Base-by-base conservation (phyloP, 164 flowering plant genomes). In the Piper longum region DNA sequence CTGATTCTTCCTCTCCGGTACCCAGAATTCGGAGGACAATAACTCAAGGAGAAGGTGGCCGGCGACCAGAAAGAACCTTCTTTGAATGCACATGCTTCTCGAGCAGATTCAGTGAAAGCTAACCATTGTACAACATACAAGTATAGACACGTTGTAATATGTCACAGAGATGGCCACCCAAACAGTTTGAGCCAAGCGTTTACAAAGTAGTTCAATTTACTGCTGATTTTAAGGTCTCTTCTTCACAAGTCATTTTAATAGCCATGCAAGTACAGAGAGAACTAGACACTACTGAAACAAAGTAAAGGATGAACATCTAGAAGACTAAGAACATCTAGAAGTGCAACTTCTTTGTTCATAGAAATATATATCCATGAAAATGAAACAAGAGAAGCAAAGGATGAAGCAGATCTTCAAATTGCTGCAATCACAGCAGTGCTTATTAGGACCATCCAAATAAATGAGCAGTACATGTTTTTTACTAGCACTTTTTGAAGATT, bases 61-160 rank as follows among this genome's bases (percentile, higher is more conserved):
- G 52, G 52, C 52, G 58, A 62, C 62, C 67, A 59, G 73, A 75
- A 43, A 79, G 75, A 67, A 75, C 73, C 60, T 77, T 80, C 68
- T 78, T 77, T 41, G 82, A 81, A 44, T 85, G 87, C 67, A 64
- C 41, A 18, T 83, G 89, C 76, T 85, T 89, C 67, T 67, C 89
- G 43, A 78, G 79, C 59, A 83, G 74, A 71, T 77, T 65, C 41
- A 2, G 7, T 11, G 59, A 18, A 17, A 39, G 9, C 36, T 41
- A 57, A 7, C 39, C 26, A 41, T 57, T 14, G 36, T 26, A 26
- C 42, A 9, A 9, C 9, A 5, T 14, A 48, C 0, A 48, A 48
- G 36, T 26, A 26, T 26, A 26, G 36, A 26, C 36, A 26, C 36
- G 2, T 26, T 26, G 36, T 26, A 26, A 26, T 26, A 26, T 26